Evolutionary conservation across 345 rosid genomes (phyloP), one percentile per base, ranked within the genome.

Genomic region (Hibiscus syriacus): DNA sequence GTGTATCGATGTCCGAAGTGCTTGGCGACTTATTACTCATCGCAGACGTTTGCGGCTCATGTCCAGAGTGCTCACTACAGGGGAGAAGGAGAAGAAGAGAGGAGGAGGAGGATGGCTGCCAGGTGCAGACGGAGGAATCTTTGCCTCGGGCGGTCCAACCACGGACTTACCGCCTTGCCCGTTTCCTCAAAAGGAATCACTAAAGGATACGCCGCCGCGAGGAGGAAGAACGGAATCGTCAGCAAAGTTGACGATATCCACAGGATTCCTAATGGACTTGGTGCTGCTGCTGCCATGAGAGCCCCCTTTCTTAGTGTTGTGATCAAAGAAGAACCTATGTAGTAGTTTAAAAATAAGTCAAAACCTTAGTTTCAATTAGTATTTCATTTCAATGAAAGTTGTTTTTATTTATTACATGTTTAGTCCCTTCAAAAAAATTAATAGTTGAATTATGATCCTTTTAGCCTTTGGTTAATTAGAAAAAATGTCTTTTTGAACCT

Each of bases 41-140:
- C 81, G 0, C 75, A 74, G n/a, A 23, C 2, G 1, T 75, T 77
- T 58, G 79, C 79, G 4, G 69, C 73, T n/a, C 84, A 74, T 30
- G 16, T 74, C 36, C 3, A 9, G 6, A 29, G 11, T 36, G 39
- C 20, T 14, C 46, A 41, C 20, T 70, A 70, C 70, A 66, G 22
- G 59, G 0, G 1, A 3, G 84, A 77, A 61, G 77, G 43, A 20
- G 26, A 8, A 2, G 77, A 23, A 2, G 68, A 74, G 46, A 80
- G 55, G 71, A 62, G 32, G 58, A 56, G 22, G 50, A 77, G 79
- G 43, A 62, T 23, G 16, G 32, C 32, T 14, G 73, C 75, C 39
- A 77, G 53, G 65, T 50, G 57, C 70, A 50, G 55, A n/a, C 67
- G n/a, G 10, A 65, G 38, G 61, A 26, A 49, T 3, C 60, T 77